Base-by-base conservation (phyloP, 495 filamentous ascomycete species). In the Annulohypoxylon nitens region DNA sequence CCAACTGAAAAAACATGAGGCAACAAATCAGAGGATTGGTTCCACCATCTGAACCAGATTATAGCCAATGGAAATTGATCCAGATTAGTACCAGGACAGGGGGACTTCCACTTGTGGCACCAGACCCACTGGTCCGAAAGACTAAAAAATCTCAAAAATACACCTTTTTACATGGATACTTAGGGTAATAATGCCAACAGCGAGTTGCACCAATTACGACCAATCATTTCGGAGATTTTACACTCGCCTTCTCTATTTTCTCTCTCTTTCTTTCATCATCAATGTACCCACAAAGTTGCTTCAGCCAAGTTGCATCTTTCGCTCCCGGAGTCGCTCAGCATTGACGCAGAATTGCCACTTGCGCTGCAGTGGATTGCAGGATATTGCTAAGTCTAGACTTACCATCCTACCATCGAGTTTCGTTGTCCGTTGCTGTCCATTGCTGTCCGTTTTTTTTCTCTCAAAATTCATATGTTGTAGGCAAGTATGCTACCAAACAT, bases 1-100 rank as follows among this genome's bases (percentile, higher is more conserved):
- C 59, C 67, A 75, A 75, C 63, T 70, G 62, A 50, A 70, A 70
- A 70, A 75, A 75, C 62, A 26, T 70, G 72, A 75, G 72, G 72
- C 72, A 64, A 48, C 72, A 59, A 75, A 75, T 75, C 67, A 70
- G 63, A 37, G 67, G 16, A 55, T 45, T 9, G 59, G 62, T 67
- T 53, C 36, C 53, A 59, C 57, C 30, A 58, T 26, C 43, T 61
- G 50, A 47, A 51, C 43, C 20, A n/a, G 1, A 47, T 34, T 12
- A 26, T 25, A 50, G 34, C 71, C 71, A 74, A 74, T 74, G 12
- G 45, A 70, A 61, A 70, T 51, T 53, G 3, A 67, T 53, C 16
- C 20, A 66, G 55, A 74, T 67, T 58, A 58, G 11, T 3, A 34
- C 34, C 4, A 53, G 36, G 58, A 67, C 50, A 68, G 67, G 67